Percentiles rank a stretch among this genome's conserved stretches.
phyloP scores from a whole-genome alignment of 1,139 yeast species.

The Yamadazyma trypodendri region DNA sequence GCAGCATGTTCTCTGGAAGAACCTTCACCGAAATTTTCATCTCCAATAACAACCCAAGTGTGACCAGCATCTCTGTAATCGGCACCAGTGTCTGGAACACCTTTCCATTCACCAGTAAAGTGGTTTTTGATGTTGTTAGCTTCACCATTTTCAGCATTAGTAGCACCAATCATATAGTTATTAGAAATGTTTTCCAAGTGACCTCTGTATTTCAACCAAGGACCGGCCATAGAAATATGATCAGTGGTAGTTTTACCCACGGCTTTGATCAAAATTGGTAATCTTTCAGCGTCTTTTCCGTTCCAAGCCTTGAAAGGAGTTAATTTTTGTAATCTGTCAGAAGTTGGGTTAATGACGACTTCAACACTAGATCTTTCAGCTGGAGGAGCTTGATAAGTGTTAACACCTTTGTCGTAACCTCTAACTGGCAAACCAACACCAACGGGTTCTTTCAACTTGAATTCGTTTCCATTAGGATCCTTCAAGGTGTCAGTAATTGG shows the following conservation, averaged over 20 bases:
- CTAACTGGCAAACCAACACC: slow-evolving; percentile 92
- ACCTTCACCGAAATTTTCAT: slow-evolving; percentile 99
- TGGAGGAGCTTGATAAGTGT: slow-evolving; percentile 99
- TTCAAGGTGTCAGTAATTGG: slow-evolving; percentile 93
- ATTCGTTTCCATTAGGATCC: slow-evolving; percentile 94
- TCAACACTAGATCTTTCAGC: slow-evolving; percentile 72
- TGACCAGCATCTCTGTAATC: slow-evolving; percentile 91
- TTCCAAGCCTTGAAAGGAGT: slow-evolving; percentile 71
- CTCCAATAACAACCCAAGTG: slow-evolving; percentile 98
- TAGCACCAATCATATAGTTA: slow-evolving; percentile 99
- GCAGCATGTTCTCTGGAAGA: slow-evolving; percentile 99
- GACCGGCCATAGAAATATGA: slow-evolving; percentile 99
- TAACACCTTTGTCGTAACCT: slow-evolving; percentile 93
- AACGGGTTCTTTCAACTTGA: slow-evolving; percentile 83
- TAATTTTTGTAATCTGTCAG: slow-evolving; percentile 57
- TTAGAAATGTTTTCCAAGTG: slow-evolving; percentile 98
- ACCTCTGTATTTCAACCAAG: slow-evolving; percentile 99
- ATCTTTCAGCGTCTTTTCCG: slow-evolving; percentile 85
- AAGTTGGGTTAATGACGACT: slow-evolving; percentile 80
- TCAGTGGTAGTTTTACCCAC: slow-evolving; percentile 98
- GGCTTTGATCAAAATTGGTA: slow-evolving; percentile 96
- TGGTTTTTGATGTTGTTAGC: slow-evolving; percentile 90
- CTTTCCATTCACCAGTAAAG: slow-evolving; percentile 87
- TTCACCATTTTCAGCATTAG: slow-evolving; percentile 93
- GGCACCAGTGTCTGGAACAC: slow-evolving; percentile 96